phyloP scores from a whole-genome alignment of 768 basidiomycete genomes.

The Hericium rajendrae region DNA sequence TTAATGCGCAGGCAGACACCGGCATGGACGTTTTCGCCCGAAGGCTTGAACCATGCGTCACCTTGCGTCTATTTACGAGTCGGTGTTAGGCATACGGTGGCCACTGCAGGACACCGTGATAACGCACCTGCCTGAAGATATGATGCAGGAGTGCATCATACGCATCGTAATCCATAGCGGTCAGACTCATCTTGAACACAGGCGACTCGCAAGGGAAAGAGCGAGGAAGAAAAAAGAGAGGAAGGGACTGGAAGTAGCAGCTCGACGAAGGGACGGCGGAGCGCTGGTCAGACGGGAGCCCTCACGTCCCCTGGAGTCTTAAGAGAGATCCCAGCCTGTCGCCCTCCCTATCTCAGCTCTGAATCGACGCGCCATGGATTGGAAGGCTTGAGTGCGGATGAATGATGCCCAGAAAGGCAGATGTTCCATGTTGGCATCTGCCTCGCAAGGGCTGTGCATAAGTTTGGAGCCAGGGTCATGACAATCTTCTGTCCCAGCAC shows the following conservation, averaged over 20 bases:
- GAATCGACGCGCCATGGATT: background rate
- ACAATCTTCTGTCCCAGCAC: too few relatives aligned
- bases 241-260: background rate
- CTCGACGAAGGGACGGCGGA: background rate
- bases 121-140: conserved; percentile 58
- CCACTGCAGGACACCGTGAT: background rate
- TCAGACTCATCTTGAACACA: background rate
- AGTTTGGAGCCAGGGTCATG: too few relatives aligned
- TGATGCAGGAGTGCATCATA: conserved; percentile 75
- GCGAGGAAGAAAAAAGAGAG: conserved; percentile 10
- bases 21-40: conserved; percentile 71
- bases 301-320: background rate
- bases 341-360: background rate
- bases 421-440: background rate
- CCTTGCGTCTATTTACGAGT: conserved; percentile 53
- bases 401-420: background rate
- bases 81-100: conserved; percentile 12
- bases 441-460: too few relatives aligned
- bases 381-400: too few relatives aligned
- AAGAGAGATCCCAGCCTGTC: background rate
- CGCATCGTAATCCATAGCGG: conserved; percentile 64
- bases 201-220: conserved; percentile 2
- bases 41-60: conserved; percentile 81
- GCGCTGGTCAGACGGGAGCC: background rate
- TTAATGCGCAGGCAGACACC: conserved; percentile 71